Base-by-base conservation (phyloP, 2,329 filamentous ascomycete species). In the Botrytis pseudocinerea region DNA sequence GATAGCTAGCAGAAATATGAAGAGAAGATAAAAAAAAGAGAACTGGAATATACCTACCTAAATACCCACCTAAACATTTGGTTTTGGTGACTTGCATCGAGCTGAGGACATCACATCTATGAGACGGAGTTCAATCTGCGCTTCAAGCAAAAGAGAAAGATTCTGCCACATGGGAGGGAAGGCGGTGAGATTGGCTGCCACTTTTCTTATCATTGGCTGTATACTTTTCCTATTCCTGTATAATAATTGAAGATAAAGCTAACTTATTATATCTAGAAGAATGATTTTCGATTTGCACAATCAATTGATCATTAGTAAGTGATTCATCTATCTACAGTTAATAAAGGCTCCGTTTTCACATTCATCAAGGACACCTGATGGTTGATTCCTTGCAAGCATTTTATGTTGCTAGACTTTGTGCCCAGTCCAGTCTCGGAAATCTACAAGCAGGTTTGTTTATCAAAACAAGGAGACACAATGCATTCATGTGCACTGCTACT, bases 61-160 rank as follows among this genome's bases (percentile, higher is more conserved):
- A 16, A 68, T 20, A 40, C 46, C 16, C 38, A 54, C 64, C 64
- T 54, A 18, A 42, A 68, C 42, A 22, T 54, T 12, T 40, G 25
- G 2, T 54, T 68, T 25, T 68, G 35, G 14, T 57, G 51, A 57
- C 51, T 28, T 28, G n/a, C n/a, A 9, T 54, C 35, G 51, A 54
- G 46, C 25, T 40, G 35, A 40, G 32, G 9, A 28, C 54, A 32
- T 16, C 25, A 65, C 12, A n/a, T 65, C 18, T 35, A 42, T 28
- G 20, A 38, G 64, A 68, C 64, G 64, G 64, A 68, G 46, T 66
- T 66, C 63, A 51, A 51, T 66, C 44, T 66, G 63, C 63, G 63
- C 46, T 38, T 51, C 51, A 57, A 57, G 51, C n/a, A 57, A 28
- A 9, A 28, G 42, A 14, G 12, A 12, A 54, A 28, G n/a, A 57